Percentiles rank a stretch among this genome's conserved stretches.
Conservation (phyloP, 2,329 filamentous ascomycete species). For the Pseudogymnoascus sp. region DNA sequence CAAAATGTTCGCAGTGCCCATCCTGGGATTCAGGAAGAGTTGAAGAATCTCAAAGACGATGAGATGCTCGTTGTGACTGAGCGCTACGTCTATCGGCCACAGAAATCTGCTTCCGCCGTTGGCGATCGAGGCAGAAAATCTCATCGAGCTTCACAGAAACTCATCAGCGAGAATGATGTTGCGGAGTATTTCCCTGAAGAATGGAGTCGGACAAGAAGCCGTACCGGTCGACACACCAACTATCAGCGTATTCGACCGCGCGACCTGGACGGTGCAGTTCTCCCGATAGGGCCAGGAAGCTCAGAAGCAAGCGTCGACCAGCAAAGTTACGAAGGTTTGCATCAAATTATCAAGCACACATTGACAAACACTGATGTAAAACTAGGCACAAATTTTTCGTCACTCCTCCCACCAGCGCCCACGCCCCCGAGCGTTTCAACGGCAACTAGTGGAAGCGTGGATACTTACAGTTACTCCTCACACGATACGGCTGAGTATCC, state of each 20-base stretch:
- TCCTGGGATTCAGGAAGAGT: background rate
- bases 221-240: background rate
- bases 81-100: constrained; percentile 9
- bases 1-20: background rate
- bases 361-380: background rate
- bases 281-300: background rate
- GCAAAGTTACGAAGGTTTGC: background rate
- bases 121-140: background rate
- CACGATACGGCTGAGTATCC: background rate
- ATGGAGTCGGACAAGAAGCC: background rate
- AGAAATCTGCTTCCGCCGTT: background rate
- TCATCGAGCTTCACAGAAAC: background rate
- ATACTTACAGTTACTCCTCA: constrained; percentile 4
- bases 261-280: background rate
- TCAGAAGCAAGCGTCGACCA: background rate
- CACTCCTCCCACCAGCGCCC: background rate
- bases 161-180: background rate
- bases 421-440: background rate
- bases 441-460: background rate
- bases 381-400: background rate
- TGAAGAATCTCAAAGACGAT: background rate
- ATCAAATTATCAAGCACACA: too few species aligned
- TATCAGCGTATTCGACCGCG: background rate
- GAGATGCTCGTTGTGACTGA: constrained; percentile 8
- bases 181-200: background rate